Conservation (phyloP, 176 grass and related monocot genomes). For the Miscanthus lutarioriparius region DNA sequence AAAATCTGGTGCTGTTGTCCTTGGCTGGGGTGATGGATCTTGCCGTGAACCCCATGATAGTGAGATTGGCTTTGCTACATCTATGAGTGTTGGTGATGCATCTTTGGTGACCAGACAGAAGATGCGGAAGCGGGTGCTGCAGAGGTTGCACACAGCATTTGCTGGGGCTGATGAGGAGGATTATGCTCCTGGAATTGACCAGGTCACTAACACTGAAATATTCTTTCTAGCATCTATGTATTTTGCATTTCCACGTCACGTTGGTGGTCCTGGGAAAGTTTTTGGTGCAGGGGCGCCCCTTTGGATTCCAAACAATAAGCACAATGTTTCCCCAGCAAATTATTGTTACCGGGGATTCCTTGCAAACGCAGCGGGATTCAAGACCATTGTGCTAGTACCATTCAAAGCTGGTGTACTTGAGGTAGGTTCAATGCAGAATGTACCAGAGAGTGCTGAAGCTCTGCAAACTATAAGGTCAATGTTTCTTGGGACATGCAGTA, state of each 20-base stretch:
- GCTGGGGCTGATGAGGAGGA: constrained; percentile 76
- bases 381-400: constrained; percentile 77
- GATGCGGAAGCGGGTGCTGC: constrained; percentile 68
- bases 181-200: constrained; percentile 73
- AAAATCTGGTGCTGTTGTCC: constrained; percentile 75
- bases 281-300: constrained; percentile 69
- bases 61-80: constrained; percentile 47
- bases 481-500: constrained; percentile 50
- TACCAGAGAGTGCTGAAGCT: constrained; percentile 61
- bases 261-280: constrained; percentile 74
- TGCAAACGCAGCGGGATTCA: constrained; percentile 69
- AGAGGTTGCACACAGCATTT: constrained; percentile 68
- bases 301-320: constrained; percentile 63
- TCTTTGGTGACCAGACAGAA: constrained; percentile 40
- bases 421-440: constrained; percentile 73
- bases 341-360: constrained; percentile 90
- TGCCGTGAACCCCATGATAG: constrained; percentile 67
- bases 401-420: constrained; percentile 89
- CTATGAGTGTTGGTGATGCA: constrained; percentile 29
- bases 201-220: constrained; percentile 91
- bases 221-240: constrained; percentile 96
- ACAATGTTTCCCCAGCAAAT: constrained; percentile 53
- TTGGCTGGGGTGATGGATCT: constrained; percentile 92
- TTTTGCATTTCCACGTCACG: constrained; percentile 72
- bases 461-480: constrained; percentile 69